Conservation (phyloP, 139 green algal genomes). For the Mesotaenium endlicherianum region DNA sequence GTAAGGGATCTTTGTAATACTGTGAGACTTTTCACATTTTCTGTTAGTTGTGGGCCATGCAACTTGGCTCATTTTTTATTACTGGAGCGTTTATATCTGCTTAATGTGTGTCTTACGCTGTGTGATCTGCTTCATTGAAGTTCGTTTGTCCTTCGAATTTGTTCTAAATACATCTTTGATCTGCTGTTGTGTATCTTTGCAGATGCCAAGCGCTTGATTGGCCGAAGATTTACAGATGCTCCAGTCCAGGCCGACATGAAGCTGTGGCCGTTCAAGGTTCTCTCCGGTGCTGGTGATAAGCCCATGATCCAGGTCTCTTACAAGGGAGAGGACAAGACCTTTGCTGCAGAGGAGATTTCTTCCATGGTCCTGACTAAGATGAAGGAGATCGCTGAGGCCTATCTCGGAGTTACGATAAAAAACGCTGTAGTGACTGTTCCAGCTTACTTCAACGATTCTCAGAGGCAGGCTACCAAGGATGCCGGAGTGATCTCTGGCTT, state of each 20-base stretch:
- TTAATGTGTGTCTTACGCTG: no score
- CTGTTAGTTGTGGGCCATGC: no score
- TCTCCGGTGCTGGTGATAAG: constrained; percentile 76
- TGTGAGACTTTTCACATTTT: no score
- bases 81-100: no score
- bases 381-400: constrained; percentile 88
- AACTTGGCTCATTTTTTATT: no score
- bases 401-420: constrained; percentile 75
- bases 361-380: constrained; percentile 98
- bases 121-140: no score
- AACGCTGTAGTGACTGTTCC: constrained; percentile 95
- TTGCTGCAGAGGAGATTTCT: constrained; percentile 92
- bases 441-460: constrained; percentile 97
- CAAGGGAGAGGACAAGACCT: constrained; percentile 88
- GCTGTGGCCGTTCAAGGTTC: constrained; percentile 81
- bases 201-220: constrained; percentile 97
- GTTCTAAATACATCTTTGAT: no score
- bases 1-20: no score
- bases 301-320: constrained; percentile 87
- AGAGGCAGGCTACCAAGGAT: constrained; percentile 97
- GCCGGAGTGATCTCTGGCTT: constrained; percentile 89
- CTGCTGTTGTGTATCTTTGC: neutral
- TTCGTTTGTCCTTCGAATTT: no score
- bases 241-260: constrained; percentile 87
- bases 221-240: constrained; percentile 79